These are phyloP conservation scores for Eleusine indica DNA, from an alignment of 176 grass and related monocot species.

Conservation along the genomic window DNA sequence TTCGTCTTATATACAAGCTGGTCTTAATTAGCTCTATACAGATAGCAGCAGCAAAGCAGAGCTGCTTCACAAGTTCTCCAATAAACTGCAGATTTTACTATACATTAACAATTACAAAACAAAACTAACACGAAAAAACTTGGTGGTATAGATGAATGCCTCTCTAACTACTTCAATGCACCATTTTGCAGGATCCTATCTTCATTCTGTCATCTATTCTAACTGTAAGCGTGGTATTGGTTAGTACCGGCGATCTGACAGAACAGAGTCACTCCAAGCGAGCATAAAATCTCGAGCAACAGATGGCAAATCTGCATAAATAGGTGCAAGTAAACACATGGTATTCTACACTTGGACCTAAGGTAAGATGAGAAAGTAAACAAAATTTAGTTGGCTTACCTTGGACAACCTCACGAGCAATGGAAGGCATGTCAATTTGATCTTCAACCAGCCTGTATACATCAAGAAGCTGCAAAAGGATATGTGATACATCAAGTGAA, in stretches of 20 bases:
- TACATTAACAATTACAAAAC: constrained; percentile 1
- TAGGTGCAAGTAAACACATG: neutral
- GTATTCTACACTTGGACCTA: neutral
- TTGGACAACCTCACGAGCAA: constrained; percentile 85
- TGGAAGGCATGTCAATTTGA: constrained; percentile 83
- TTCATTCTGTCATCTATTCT: constrained; percentile 29
- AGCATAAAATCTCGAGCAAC: constrained; percentile 87
- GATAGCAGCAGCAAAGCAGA: neutral
- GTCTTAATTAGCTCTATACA: constrained; percentile 20
- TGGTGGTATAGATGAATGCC: neutral
- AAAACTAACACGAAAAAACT: neutral
- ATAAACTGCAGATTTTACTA: constrained; percentile 14
- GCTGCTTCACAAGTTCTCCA: neutral
- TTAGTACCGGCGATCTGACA: constrained; percentile 73
- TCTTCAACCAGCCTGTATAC: constrained; percentile 94
- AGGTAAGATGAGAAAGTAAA: constrained; percentile 5
- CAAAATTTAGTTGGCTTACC: constrained; percentile 50
- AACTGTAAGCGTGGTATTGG: neutral
- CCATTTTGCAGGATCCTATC: neutral
- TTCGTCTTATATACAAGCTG: constrained; percentile 1
- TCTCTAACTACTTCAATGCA: constrained; percentile 32
- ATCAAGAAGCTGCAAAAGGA: constrained; percentile 70
- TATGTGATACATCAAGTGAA: constrained; percentile 5
- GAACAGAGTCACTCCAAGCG: constrained; percentile 81
- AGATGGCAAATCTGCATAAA: constrained; percentile 74